These are phyloP conservation scores for Colletotrichum coccodes DNA, from an alignment of 2,329 filamentous ascomycete species.

Conservation along the genomic window DNA sequence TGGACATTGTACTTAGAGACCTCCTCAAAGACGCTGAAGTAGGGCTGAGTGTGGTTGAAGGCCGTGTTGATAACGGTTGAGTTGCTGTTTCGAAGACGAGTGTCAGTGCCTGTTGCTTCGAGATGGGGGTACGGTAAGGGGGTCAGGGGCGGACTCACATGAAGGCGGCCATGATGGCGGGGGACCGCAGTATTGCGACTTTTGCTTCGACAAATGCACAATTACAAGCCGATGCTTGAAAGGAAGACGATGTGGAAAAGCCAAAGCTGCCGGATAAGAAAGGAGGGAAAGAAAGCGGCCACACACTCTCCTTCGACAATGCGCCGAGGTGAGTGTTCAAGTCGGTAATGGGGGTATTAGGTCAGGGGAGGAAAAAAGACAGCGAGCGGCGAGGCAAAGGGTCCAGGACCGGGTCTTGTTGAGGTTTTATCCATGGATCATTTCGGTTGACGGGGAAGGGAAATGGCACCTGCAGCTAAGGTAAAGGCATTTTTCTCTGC, in stretches of 20 bases:
- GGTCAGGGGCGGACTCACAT: constrained; percentile 15
- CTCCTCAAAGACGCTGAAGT: constrained; percentile 69
- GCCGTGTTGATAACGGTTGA: constrained; percentile 55
- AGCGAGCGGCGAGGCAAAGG: constrained; percentile 19
- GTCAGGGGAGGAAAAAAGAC: constrained; percentile 19
- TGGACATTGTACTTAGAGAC: constrained; percentile 81
- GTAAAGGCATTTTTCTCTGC: neutral
- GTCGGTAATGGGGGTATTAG: neutral
- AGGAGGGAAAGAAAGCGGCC: neutral
- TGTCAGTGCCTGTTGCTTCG: constrained; percentile 16
- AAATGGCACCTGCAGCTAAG: constrained; percentile 24
- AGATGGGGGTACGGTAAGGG: constrained; percentile 1
- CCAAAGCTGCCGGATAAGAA: constrained; percentile 8
- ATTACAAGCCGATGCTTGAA: neutral
- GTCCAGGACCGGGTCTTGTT: constrained; percentile 32
- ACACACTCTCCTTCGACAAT: constrained; percentile 12
- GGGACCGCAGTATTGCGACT: constrained; percentile 16
- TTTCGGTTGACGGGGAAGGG: constrained; percentile 34
- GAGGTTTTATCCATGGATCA: constrained; percentile 37
- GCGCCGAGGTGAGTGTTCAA: constrained; percentile 20
- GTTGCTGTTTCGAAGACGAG: constrained; percentile 51
- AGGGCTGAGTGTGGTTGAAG: constrained; percentile 61
- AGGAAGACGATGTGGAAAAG: constrained; percentile 14
- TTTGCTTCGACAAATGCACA: neutral
- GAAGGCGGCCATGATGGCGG: constrained; percentile 31